These are phyloP conservation scores for Penicillium sp. DNA, from an alignment of 2,329 filamentous ascomycete species.

Conservation along the genomic window DNA sequence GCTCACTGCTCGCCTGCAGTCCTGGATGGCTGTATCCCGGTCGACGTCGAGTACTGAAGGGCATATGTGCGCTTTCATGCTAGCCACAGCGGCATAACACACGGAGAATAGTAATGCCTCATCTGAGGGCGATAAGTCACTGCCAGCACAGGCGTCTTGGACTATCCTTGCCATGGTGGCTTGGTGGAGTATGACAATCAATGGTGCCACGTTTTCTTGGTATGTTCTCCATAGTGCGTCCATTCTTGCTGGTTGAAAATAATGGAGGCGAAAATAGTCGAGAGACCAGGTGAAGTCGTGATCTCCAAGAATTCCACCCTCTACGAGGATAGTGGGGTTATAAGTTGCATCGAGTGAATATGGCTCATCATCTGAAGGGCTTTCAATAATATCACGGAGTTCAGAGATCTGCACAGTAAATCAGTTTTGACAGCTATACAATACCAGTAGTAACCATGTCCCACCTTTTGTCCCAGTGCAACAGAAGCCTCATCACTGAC, in stretches of 20 bases:
- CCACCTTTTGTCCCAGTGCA: slow-evolving; percentile 13
- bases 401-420: background rate
- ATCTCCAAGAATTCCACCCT: background rate
- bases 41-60: background rate
- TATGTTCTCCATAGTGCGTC: slow-evolving; percentile 9
- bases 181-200: slow-evolving; percentile 16
- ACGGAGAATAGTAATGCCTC: slow-evolving; percentile 11
- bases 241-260: background rate
- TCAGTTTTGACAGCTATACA: background rate
- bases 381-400: background rate
- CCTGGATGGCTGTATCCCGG: slow-evolving; percentile 1
- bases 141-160: background rate
- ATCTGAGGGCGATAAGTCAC: background rate
- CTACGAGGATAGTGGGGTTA: background rate
- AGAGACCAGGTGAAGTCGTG: background rate
- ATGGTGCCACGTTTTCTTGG: slow-evolving; percentile 15
- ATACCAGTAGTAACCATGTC: background rate
- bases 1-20: slow-evolving; percentile 6
- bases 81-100: slow-evolving; percentile 15
- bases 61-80: slow-evolving; percentile 9
- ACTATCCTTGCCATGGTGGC: slow-evolving; percentile 6
- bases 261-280: background rate
- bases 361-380: background rate
- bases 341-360: background rate
- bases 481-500: slow-evolving; percentile 15